Evolutionary conservation across 1,139 yeast genomes (phyloP).

Genomic region (Saccharomycopsis hybrid): DNA sequence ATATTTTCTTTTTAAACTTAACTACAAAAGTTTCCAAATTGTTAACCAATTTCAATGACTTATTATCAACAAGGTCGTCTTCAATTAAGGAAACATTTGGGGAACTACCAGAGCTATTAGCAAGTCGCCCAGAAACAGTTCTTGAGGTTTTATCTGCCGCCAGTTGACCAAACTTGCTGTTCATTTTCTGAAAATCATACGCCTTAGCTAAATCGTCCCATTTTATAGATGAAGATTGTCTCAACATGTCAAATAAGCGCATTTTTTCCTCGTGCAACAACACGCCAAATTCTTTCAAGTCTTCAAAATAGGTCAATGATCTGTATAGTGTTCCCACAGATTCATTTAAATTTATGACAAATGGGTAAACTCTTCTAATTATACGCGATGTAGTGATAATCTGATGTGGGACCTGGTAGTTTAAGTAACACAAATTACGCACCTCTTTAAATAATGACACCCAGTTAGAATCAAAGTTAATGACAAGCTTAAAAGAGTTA

Average conservation of each 20-base stretch:
- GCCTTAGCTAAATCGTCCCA: constrained; percentile 57
- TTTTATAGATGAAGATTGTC: constrained; percentile 32
- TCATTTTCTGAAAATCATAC: constrained; percentile 32
- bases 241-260: constrained; percentile 30
- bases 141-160: constrained; percentile 1
- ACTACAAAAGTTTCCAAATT: constrained; percentile 36
- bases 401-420: constrained; percentile 53
- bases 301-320: constrained; percentile 25
- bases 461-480: constrained; percentile 47
- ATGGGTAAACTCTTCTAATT: constrained; percentile 48
- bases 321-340: constrained; percentile 33
- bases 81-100: constrained; percentile 16
- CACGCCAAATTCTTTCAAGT: constrained; percentile 36
- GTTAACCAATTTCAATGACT: constrained; percentile 35
- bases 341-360: constrained; percentile 51
- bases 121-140: background rate
- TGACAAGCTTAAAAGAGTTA: constrained; percentile 11
- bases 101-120: background rate
- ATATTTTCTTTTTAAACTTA: constrained; percentile 33
- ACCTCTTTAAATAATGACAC: constrained; percentile 47
- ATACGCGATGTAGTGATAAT: constrained; percentile 38
- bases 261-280: constrained; percentile 38
- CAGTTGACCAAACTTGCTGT: constrained; percentile 8
- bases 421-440: constrained; percentile 44
- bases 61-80: constrained; percentile 34